Conservation (phyloP, 805 yeast genomes). For the Pichia heedii region DNA sequence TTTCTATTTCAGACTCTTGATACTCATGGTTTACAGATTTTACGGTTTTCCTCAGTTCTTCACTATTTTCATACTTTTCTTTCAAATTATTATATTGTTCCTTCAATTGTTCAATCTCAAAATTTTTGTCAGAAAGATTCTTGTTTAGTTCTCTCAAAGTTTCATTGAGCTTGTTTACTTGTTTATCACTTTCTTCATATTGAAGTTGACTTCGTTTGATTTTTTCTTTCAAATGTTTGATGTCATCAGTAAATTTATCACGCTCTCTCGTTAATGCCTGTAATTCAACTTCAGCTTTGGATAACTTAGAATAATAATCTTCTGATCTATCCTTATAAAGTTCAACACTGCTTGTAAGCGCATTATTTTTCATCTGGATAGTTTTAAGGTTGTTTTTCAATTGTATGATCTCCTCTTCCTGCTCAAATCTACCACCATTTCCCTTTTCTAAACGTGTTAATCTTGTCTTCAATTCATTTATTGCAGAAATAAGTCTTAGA, state of each 20-base stretch:
- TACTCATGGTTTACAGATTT: conserved; percentile 21
- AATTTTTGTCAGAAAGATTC: conserved; percentile 44
- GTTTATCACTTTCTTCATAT: conserved; percentile 42
- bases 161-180: conserved; percentile 43
- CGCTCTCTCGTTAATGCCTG: conserved; percentile 56
- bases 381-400: conserved; percentile 51
- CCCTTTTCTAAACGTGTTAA: conserved; percentile 23
- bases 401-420: conserved; percentile 31
- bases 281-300: conserved; percentile 69
- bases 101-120: conserved; percentile 43
- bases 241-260: conserved; percentile 41
- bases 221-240: conserved; percentile 39
- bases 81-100: conserved; percentile 41
- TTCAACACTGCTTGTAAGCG: conserved; percentile 45
- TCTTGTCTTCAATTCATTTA: conserved; percentile 29
- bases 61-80: conserved; percentile 41
- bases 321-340: conserved; percentile 67
- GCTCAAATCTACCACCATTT: conserved; percentile 22
- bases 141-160: conserved; percentile 46
- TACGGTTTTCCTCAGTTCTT: conserved; percentile 27
- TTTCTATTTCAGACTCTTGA: conserved; percentile 43
- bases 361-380: conserved; percentile 43
- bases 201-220: conserved; percentile 44
- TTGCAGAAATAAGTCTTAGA: conserved; percentile 26
- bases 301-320: conserved; percentile 62